Evolutionary conservation across 2,329 filamentous ascomycete genomes (phyloP).

Genomic region (Xylariaceae sp.): DNA sequence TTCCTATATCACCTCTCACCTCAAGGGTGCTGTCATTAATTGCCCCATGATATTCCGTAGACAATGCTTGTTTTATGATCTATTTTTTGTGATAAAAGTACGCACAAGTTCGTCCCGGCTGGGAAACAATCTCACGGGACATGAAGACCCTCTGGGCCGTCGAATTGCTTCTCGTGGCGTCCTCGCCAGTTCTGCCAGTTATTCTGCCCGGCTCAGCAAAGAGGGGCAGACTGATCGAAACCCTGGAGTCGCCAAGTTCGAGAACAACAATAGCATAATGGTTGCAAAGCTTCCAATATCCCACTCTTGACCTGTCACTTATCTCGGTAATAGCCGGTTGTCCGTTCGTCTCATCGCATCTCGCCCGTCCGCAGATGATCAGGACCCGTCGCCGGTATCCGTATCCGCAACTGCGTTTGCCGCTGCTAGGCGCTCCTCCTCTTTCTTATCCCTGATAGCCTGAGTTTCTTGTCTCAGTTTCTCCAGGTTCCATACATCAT

Average conservation of each 20-base stretch:
- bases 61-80: not conserved
- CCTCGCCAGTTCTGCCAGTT: constrained; percentile 12
- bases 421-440: constrained; percentile 60
- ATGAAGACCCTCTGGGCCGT: constrained; percentile 9
- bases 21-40: not conserved
- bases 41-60: not conserved
- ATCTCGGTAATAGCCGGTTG: constrained; percentile 8
- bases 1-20: too few relatives aligned
- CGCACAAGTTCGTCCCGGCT: not conserved
- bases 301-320: constrained; percentile 19
- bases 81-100: not conserved
- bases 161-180: constrained; percentile 13
- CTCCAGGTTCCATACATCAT: constrained; percentile 69
- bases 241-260: constrained; percentile 9
- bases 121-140: constrained; percentile 2
- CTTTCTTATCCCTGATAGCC: constrained; percentile 64
- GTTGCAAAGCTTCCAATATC: constrained; percentile 5
- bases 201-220: constrained; percentile 18
- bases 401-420: constrained; percentile 31
- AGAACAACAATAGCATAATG: constrained; percentile 9
- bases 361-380: constrained; percentile 1
- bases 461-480: constrained; percentile 83
- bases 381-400: constrained; percentile 37
- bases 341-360: constrained; percentile 10
- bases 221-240: constrained; percentile 19